Evolutionary conservation across 1,284 basidiomycete species (phyloP).

Genomic region (Rhodotorula sp.): DNA sequence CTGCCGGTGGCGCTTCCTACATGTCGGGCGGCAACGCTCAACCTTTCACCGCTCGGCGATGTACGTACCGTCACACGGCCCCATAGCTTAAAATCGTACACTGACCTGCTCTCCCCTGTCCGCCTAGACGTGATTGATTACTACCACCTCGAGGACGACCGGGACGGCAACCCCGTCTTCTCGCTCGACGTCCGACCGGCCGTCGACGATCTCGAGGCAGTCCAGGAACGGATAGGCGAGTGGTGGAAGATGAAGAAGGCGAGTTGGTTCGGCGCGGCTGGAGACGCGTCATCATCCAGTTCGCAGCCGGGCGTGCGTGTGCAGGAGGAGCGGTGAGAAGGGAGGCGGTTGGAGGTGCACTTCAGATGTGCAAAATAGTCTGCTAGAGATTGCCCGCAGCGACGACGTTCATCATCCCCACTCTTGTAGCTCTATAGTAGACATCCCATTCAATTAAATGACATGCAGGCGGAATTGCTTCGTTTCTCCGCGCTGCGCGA

Average conservation of each 20-base stretch:
- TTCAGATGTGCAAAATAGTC: neutral
- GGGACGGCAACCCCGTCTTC: slow-evolving; percentile 81
- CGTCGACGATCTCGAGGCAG: slow-evolving; percentile 42
- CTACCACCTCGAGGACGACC: slow-evolving; percentile 80
- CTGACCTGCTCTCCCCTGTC: neutral
- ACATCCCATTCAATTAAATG: too few species aligned
- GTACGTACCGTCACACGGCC: slow-evolving; percentile 6
- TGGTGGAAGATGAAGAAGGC: slow-evolving; percentile 45
- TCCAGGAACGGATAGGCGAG: slow-evolving; percentile 41
- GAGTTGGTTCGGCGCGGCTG: slow-evolving; percentile 15
- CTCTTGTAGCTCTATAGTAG: neutral
- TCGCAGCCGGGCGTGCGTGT: slow-evolving; percentile 28
- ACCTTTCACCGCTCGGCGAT: slow-evolving; percentile 36
- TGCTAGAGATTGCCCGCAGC: neutral
- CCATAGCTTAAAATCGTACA: neutral
- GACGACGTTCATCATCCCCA: neutral
- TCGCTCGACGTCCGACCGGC: slow-evolving; percentile 69
- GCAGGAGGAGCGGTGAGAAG: slow-evolving; percentile 26
- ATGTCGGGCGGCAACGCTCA: slow-evolving; percentile 21
- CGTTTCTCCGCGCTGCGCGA: too few species aligned
- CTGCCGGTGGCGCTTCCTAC: slow-evolving; percentile 19
- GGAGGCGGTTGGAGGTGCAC: neutral
- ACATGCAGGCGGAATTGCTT: too few species aligned
- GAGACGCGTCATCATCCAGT: neutral
- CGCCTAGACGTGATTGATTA: slow-evolving; percentile 91